Conservation (phyloP, 805 yeast genomes). For the Komagataella mondaviorum region DNA sequence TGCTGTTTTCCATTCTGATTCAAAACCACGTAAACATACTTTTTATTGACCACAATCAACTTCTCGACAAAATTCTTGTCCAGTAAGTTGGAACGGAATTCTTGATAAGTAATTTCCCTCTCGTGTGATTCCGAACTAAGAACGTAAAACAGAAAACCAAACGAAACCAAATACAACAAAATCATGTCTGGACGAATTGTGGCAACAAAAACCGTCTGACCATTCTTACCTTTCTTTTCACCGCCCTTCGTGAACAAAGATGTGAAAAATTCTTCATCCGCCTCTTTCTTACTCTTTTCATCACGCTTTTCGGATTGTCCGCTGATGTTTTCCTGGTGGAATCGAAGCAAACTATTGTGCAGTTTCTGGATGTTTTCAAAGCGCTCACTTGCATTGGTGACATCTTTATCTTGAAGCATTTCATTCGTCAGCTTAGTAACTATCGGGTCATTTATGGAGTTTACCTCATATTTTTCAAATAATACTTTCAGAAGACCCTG, state of each 20-base stretch:
- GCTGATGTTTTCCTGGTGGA: not conserved
- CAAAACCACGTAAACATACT: slow-evolving; percentile 54
- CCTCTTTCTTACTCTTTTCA: not conserved
- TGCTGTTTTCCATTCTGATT: slow-evolving; percentile 15
- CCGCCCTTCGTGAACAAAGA: not conserved
- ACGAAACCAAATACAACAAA: slow-evolving; percentile 2
- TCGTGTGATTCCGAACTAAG: slow-evolving; percentile 1
- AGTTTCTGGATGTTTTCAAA: slow-evolving; percentile 1
- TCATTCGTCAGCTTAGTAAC: not conserved
- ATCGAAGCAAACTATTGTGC: not conserved
- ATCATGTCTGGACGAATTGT: slow-evolving; percentile 1
- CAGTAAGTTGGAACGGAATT: slow-evolving; percentile 63
- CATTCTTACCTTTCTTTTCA: not conserved
- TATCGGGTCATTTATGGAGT: slow-evolving; percentile 1
- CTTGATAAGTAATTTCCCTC: slow-evolving; percentile 73
- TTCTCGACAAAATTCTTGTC: slow-evolving; percentile 67
- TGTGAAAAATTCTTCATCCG: not conserved
- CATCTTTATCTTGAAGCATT: not conserved
- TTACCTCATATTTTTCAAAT: not conserved
- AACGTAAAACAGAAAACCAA: slow-evolving; percentile 3
- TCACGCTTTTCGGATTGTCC: not conserved
- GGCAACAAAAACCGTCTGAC: not conserved
- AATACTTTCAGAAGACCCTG: not conserved
- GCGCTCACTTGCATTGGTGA: not conserved
- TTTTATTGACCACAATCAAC: slow-evolving; percentile 65